Conservation (phyloP, 164 flowering plant genomes). For the Buxus sempervirens region DNA sequence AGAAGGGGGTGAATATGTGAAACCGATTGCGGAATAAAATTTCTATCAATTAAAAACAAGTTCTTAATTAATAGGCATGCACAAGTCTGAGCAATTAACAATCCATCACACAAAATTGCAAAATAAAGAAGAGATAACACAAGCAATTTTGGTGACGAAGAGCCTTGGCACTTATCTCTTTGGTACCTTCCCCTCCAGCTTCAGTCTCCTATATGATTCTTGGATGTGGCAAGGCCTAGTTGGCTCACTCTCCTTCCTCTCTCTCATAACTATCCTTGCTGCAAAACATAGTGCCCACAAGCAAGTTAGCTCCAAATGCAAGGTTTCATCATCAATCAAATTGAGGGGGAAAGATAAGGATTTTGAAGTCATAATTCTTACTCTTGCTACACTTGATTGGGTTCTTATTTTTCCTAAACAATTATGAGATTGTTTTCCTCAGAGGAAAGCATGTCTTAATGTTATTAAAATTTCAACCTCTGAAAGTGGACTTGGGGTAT, state of each 20-base stretch:
- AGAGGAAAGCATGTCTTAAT: background rate
- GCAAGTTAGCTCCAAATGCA: background rate
- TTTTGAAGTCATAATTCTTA: background rate
- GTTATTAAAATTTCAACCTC: background rate
- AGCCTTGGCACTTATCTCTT: constrained; percentile 78
- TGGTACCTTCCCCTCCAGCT: constrained; percentile 90
- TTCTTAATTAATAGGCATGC: no score
- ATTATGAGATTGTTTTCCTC: background rate
- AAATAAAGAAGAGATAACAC: no score
- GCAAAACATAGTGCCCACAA: constrained; percentile 18
- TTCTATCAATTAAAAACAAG: no score
- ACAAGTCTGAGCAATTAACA: no score
- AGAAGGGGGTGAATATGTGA: no score
- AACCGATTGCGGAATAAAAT: no score
- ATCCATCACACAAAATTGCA: no score
- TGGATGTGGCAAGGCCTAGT: constrained; percentile 93
- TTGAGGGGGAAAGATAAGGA: background rate
- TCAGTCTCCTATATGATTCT: constrained; percentile 87
- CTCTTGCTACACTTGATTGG: background rate
- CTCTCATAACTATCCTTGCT: constrained; percentile 82
- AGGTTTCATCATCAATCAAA: background rate
- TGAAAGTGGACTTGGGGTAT: background rate
- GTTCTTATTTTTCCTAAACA: background rate
- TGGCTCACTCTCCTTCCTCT: constrained; percentile 84
- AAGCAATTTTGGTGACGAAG: no score